Base-by-base conservation (phyloP, 1,284 basidiomycete genomes). In the Xanthoconium separans region DNA sequence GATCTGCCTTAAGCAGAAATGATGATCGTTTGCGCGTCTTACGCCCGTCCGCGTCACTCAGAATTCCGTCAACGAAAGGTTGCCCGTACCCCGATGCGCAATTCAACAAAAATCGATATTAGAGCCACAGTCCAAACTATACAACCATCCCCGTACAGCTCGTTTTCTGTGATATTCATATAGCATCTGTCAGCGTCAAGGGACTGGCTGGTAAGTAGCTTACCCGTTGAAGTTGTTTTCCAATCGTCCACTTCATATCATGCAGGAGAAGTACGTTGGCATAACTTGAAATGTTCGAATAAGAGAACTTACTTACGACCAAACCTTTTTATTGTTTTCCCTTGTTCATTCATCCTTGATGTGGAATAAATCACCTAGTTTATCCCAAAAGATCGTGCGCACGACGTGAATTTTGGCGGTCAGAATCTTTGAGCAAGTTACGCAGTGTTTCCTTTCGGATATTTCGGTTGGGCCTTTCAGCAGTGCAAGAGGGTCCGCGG, bases 281-380 rank as follows among this genome's bases (percentile, higher is more conserved):
- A n/a, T 42, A 22, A 22, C 22, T 22, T 22, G 22, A 22, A 22
- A 22, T 2, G 4, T 2, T 20, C 18, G 11, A 27, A 27, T 9
- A n/a, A 29, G 24, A 34, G 3, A 12, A 50, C n/a, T 3, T 11
- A 27, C 20, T 22, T 22, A 22, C 22, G 10, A 20, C 9, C 16
- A 12, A 47, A 44, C 29, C 15, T 44, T 47, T 22, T 10, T n/a
- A 33, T 12, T 29, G 4, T 53, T 11, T 7, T 44, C 18, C 27
- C 15, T 20, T 11, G 7, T 11, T 55, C 52, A 40, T 16, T 34
- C 16, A 6, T 46, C 30, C n/a, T 49, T 33, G 34, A 59, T 33
- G 37, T 58, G 47, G 50, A 58, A 60, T 16, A 59, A 24, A 22
- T 43, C 36, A 1, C 34, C 44, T 7, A 59, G 33, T 10, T 15